Evolutionary conservation across 768 basidiomycete genomes (phyloP), one percentile per base, ranked within the genome.

Genomic region (Leccinum barrowsii): DNA sequence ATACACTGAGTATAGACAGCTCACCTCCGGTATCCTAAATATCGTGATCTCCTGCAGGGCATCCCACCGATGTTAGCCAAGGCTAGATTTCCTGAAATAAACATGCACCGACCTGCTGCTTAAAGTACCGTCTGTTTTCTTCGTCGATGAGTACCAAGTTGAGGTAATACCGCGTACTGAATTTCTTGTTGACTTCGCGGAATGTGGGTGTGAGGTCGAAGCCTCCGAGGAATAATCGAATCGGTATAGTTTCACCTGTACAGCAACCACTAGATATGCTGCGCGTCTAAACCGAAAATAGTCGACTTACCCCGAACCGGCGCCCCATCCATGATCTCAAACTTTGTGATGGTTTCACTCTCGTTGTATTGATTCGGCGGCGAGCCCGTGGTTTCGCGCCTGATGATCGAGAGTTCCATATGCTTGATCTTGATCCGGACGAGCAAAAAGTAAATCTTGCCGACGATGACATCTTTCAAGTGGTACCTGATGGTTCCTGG

Each of bases 361-460:
- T 99, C 96, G 71, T 98, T 99, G 74, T 99, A 98, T 75, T 95
- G 94, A 67, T 98, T 99, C n/a, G 97, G 97, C 2, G 92, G 92
- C 13, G 94, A 83, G 12, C 96, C 96, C 0, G 96, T 98, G 21
- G 97, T 99, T 74, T 98, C 97, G 21, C 95, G 84, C 40, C 96
- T 87, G 64, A 99, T 98, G 70, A 98, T 98, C 15, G 94, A 98
- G 26, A 98, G 80, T 71, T 99, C 95, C 96, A 98, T 98, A 66
- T 98, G 94, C 75, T 99, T 98, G 77, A 98, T 99, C 81, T 92
- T 98, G 81, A 99, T 98, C 56, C 97, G 88, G 7, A 98, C 95
- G 46, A 98, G 87, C 52, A 99, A 80, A 78, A 99, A 98, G 78
- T 96, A 98, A 72, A 98, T 98, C 80, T 98, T 98, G 74, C 97